Percentiles rank a stretch among this genome's conserved stretches.
Conservation (phyloP, 208 protist genomes). For the Novymonas esmeraldas region DNA sequence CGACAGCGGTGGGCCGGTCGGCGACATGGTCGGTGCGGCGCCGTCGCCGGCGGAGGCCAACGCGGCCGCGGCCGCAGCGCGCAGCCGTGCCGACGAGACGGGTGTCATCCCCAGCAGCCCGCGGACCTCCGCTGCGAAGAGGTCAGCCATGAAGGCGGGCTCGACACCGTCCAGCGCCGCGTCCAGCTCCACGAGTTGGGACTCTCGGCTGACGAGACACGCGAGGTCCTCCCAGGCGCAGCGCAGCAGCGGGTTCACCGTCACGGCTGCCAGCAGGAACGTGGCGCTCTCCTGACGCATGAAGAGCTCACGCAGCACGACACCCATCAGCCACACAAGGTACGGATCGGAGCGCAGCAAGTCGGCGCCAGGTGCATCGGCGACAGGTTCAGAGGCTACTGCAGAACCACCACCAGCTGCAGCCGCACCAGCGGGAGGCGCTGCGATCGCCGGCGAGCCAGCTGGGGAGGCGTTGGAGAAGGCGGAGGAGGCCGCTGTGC, state of each 20-base stretch:
- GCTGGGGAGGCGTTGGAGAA: constrained; percentile 19
- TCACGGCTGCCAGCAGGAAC: constrained; percentile 61
- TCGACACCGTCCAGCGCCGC: constrained; percentile 32
- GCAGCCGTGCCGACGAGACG: constrained; percentile 27
- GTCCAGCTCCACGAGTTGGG: constrained; percentile 73
- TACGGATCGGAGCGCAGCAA: constrained; percentile 65
- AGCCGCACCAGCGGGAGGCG: neutral
- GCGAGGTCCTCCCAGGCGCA: constrained; percentile 84
- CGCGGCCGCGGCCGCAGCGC: constrained; percentile 11
- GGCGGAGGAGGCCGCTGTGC: constrained; percentile 15
- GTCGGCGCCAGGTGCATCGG: neutral
- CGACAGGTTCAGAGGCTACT: neutral
- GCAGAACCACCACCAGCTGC: neutral
- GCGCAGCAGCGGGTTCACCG: constrained; percentile 74
- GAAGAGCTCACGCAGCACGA: constrained; percentile 77
- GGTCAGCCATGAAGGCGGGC: constrained; percentile 66
- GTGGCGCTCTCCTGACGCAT: constrained; percentile 79
- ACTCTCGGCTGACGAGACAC: constrained; percentile 64
- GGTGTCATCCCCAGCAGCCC: constrained; percentile 67
- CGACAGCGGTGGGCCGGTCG: constrained; percentile 2
- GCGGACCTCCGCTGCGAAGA: constrained; percentile 69
- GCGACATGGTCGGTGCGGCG: neutral
- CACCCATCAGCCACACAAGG: constrained; percentile 81
- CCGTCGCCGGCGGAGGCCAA: neutral
- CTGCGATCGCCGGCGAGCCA: constrained; percentile 1